Base-by-base conservation (phyloP, 2,329 filamentous ascomycete genomes). In the Hymenoscyphus repandus region DNA sequence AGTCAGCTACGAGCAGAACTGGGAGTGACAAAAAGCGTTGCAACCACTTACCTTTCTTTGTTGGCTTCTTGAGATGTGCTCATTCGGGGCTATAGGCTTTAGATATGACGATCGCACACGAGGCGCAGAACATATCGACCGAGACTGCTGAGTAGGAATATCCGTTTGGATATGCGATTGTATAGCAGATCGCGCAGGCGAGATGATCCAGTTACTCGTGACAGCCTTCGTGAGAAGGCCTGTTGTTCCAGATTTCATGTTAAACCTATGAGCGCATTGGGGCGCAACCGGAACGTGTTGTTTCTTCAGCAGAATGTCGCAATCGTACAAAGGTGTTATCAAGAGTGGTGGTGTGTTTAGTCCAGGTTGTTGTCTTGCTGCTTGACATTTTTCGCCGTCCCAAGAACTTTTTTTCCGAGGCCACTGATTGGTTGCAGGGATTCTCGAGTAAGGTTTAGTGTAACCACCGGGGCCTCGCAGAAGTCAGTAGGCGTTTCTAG, bases 211-310 rank as follows among this genome's bases (percentile, higher is more conserved):
- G 47, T 54, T 61, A 36, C 60, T 57, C 43, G 58, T 59, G 48
- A 60, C 57, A 45, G 62, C 64, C 59, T 62, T 65, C 31, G 50
- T 60, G 22, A 67, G 55, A 53, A 66, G 58, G 42, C 56, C 52
- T 53, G 64, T 60, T 50, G 62, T 62, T 27, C 62, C 57, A 51
- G 57, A 36, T 51, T 66, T 67, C 64, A 66, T 66, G 39, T 38
- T 54, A 40, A 36, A 10, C 15, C 10, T 45, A 20, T 4, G 22
- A 27, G 22, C 22, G 22, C 22, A 27, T 27, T 27, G 22, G 22
- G 4, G 22, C 22, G 22, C 22, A 27, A 27, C 22, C 22, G 22
- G 22, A 27, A 4, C 7, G 22, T 27, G 22, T 42, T 43, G 40
- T 5, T 7, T 27, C 22, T 27, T 27, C 22, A 27, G 22, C 4